Evolutionary conservation across 768 basidiomycete species (phyloP).

Genomic region (Phlebiopsis gigantea): DNA sequence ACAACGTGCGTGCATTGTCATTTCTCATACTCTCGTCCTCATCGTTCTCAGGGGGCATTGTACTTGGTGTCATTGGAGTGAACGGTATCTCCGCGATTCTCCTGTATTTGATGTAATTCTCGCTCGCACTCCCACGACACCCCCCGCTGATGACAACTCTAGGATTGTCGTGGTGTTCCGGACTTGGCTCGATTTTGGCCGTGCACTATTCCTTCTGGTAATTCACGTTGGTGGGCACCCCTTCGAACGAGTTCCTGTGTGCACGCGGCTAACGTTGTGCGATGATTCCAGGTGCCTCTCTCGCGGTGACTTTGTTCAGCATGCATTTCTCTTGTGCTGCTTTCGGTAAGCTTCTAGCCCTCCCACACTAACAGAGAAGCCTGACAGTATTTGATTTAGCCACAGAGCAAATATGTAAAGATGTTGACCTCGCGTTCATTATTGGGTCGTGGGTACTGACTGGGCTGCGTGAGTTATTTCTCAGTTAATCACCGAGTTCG

Average conservation of each 20-base stretch:
- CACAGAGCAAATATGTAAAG: conserved; percentile 14
- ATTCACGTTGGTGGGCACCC: conserved; percentile 19
- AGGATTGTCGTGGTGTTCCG: conserved; percentile 24
- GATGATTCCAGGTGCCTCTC: conserved; percentile 7
- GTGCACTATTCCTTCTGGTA: conserved; percentile 18
- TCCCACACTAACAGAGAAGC: not conserved
- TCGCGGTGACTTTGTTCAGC: conserved; percentile 4
- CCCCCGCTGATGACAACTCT: not conserved
- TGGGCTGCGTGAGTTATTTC: conserved; percentile 18
- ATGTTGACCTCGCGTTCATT: conserved; percentile 14
- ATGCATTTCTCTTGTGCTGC: conserved; percentile 17
- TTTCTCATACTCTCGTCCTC: not conserved
- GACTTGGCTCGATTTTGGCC: conserved; percentile 20
- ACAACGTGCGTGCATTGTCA: conserved; percentile 17
- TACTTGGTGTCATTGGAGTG: conserved; percentile 17
- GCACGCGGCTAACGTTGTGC: not conserved
- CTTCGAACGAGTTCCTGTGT: not conserved
- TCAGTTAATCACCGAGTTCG: not conserved
- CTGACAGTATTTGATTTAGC: not conserved
- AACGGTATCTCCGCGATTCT: conserved; percentile 19
- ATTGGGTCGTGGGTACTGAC: conserved; percentile 17
- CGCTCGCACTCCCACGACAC: not conserved
- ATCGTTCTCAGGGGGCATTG: conserved; percentile 16
- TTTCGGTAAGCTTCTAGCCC: conserved; percentile 16
- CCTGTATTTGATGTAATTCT: conserved; percentile 24